Base-by-base conservation (phyloP, 2,329 filamentous ascomycete species). In the Berkeleyomyces basicola region DNA sequence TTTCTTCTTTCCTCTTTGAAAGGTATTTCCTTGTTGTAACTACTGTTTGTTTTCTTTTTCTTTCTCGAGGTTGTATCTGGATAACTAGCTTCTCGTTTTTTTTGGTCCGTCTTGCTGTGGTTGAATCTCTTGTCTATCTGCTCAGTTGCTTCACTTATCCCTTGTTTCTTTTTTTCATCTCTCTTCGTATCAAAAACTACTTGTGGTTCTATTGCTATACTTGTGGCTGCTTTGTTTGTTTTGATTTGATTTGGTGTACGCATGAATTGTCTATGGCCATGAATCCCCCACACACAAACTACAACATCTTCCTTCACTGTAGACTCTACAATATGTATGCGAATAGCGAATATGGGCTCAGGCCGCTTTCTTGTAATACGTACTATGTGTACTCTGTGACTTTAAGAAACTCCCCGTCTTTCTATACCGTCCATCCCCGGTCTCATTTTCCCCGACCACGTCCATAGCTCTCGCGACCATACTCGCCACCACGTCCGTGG, bases 41-140 rank as follows among this genome's bases (percentile, higher is more conserved):
- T 63, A 61, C 59, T 67, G 70, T 43, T 62, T 64, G 65, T 67
- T 68, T 61, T 68, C 36, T 61, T 64, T 69, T 64, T 67, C 61
- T 61, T 65, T 67, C 63, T 66, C 69, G 37, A 23, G 62, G 14
- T 39, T 67, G 66, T 61, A 40, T 63, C 40, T 61, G 16, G 16
- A 51, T 40, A 53, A 39, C 46, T 61, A 23, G 36, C 16, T 61
- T 61, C 33, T 53, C 33, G 42, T 40, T 63, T 53, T 63, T 57
- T 66, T 67, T 4, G 68, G 66, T 51, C 66, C 63, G 2, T 59
- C 64, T 36, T 66, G 42, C 9, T 44, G 42, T 44, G 42, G 10
- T 44, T 44, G 42, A 14, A 44, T 11, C 42, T 11, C 2, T 14
- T 44, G 42, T 9, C 42, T 9, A 44, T 44, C n/a, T 44, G 10